Evolutionary conservation across 768 basidiomycete species (phyloP).

Genomic region (Kwoniella newhampshirensis): DNA sequence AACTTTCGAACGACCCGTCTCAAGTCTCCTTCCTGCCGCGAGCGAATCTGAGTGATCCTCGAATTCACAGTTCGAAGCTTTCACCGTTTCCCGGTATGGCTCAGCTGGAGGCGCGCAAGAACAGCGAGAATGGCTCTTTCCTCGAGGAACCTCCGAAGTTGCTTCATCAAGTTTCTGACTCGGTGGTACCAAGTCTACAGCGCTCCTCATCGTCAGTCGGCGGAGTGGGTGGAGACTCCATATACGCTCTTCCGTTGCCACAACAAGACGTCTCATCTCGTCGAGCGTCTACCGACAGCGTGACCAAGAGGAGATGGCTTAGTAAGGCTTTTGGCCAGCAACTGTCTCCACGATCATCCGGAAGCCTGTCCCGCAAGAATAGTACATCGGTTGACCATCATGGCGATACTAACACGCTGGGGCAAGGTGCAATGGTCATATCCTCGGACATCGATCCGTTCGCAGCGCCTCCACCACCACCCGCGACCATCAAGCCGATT

Average conservation of each 20-base stretch:
- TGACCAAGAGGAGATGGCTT: constrained; percentile 51
- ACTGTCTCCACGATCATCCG: constrained; percentile 31
- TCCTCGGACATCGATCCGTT: constrained; percentile 72
- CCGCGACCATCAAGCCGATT: constrained; percentile 67
- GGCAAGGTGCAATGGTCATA: constrained; percentile 47
- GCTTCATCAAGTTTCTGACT: constrained; percentile 49
- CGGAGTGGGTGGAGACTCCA: constrained; percentile 21
- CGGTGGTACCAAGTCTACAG: constrained; percentile 37
- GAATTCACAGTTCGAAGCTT: constrained; percentile 76
- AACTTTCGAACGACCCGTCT: constrained; percentile 66
- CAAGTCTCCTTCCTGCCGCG: constrained; percentile 64
- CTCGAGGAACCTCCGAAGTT: constrained; percentile 29
- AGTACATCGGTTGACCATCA: constrained; percentile 12
- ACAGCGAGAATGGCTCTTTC: background rate
- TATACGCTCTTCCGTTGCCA: constrained; percentile 35
- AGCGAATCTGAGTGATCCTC: constrained; percentile 66
- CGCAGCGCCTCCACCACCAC: constrained; percentile 59
- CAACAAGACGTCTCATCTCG: constrained; percentile 6
- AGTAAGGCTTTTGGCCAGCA: constrained; percentile 48
- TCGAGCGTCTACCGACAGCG: constrained; percentile 37
- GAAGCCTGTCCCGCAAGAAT: constrained; percentile 31
- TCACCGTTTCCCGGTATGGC: constrained; percentile 88
- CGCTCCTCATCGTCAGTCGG: constrained; percentile 13
- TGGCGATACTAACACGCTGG: background rate
- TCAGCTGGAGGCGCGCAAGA: constrained; percentile 58